Conservation (phyloP, 2,329 filamentous ascomycete genomes). For the Phyllosticta capitalensis region DNA sequence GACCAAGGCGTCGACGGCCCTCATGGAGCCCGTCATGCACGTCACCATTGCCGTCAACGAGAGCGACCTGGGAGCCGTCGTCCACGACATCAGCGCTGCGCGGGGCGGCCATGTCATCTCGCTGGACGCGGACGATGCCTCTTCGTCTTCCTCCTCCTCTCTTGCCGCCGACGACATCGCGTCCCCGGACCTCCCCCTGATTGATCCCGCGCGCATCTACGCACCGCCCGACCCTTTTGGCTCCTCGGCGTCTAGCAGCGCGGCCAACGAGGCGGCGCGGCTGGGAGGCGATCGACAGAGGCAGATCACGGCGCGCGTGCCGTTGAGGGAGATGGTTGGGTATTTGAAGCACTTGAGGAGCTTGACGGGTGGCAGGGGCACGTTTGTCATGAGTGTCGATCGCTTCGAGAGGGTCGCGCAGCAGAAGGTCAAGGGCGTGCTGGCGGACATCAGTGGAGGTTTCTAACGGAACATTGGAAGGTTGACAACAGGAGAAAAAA, state of each 20-base stretch:
- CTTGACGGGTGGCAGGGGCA: constrained; percentile 75
- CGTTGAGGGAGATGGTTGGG: constrained; percentile 92
- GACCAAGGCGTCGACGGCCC: constrained; percentile 45
- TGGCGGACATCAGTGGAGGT: constrained; percentile 23
- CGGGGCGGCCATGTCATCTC: constrained; percentile 67
- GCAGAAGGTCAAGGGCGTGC: constrained; percentile 49
- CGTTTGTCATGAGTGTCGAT: constrained; percentile 66
- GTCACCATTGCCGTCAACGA: constrained; percentile 82
- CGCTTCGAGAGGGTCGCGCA: constrained; percentile 58
- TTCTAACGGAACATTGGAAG: not conserved
- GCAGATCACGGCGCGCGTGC: constrained; percentile 75
- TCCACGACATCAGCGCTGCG: constrained; percentile 68
- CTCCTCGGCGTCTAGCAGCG: constrained; percentile 15
- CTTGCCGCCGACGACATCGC: not conserved
- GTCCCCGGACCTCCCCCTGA: constrained; percentile 32
- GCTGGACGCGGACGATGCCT: constrained; percentile 41
- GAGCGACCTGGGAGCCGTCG: constrained; percentile 66
- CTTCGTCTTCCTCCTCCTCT: constrained; percentile 8
- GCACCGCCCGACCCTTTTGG: constrained; percentile 78
- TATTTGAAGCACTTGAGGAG: constrained; percentile 84
- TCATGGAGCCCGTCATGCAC: constrained; percentile 93
- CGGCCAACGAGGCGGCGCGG: not conserved
- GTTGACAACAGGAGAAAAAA: no score
- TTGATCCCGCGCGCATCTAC: constrained; percentile 71
- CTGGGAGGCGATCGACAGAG: constrained; percentile 23